Conservation (phyloP, 257 asterid genomes). For the Solanum piurae region DNA sequence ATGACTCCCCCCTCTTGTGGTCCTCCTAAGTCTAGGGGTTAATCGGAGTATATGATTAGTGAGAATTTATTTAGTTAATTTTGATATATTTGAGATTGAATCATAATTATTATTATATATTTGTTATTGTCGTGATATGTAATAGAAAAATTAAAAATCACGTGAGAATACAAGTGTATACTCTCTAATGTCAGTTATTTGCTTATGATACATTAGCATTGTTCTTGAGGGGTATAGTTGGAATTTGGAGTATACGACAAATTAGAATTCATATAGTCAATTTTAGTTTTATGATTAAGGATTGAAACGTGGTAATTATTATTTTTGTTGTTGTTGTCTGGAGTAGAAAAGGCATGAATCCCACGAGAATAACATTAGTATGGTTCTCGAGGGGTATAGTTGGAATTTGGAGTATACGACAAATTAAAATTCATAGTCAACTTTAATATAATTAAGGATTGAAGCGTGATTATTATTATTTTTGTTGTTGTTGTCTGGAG, state of each 20-base stretch:
- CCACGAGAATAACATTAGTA: background rate
- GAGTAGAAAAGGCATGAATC: background rate
- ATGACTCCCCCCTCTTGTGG: background rate
- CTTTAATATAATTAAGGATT: background rate
- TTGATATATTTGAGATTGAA: background rate
- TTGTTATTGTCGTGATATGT: background rate
- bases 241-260: background rate
- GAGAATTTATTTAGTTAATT: background rate
- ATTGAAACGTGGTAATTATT: background rate
- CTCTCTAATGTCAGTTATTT: background rate
- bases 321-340: background rate
- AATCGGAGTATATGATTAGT: background rate
- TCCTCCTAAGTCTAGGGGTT: background rate
- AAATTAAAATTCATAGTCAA: background rate
- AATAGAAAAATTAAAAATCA: background rate
- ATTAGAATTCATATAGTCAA: background rate
- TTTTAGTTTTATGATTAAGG: background rate
- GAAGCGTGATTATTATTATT: background rate
- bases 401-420: background rate
- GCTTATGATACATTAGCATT: background rate
- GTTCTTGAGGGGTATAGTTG: background rate
- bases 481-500: background rate
- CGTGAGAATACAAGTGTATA: background rate
- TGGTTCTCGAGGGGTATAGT: background rate
- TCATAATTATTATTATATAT: background rate